These are phyloP conservation scores for Camelina hispida DNA, from an alignment of 345 rosid species.

Conservation along the genomic window DNA sequence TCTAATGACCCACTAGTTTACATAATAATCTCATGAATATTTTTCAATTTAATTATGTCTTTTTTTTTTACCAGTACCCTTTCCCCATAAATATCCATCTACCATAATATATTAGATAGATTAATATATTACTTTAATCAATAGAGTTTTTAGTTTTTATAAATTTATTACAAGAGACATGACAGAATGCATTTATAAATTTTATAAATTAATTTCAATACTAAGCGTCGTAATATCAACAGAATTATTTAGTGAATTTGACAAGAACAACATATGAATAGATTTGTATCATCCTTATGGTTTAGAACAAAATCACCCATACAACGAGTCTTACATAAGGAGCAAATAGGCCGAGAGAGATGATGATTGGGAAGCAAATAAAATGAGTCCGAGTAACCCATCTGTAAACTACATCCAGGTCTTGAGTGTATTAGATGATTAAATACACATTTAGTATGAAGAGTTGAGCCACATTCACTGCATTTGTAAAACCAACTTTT, in stretches of 20 bases:
- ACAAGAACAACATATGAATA: neutral
- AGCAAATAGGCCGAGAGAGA: constrained; percentile 6
- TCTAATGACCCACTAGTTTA: too few relatives aligned
- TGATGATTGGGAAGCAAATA: neutral
- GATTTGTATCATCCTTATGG: neutral
- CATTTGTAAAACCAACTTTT: constrained; percentile 18
- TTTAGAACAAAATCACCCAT: neutral
- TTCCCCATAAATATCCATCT: too few relatives aligned
- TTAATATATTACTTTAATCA: too few relatives aligned
- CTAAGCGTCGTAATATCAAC: too few relatives aligned
- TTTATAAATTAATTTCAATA: too few relatives aligned
- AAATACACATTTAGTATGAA: constrained; percentile 12
- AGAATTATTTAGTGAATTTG: neutral
- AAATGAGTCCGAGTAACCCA: neutral
- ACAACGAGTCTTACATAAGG: neutral
- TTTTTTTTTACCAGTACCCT: too few relatives aligned
- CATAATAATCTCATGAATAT: too few relatives aligned
- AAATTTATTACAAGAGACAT: too few relatives aligned
- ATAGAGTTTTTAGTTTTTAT: too few relatives aligned
- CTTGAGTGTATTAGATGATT: neutral
- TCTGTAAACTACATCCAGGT: neutral
- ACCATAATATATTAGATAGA: too few relatives aligned
- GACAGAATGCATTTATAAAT: too few relatives aligned
- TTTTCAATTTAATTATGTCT: too few relatives aligned
- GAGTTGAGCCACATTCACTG: neutral